phyloP scores from a whole-genome alignment of 1,284 basidiomycete genomes.

The Irpex sp. region DNA sequence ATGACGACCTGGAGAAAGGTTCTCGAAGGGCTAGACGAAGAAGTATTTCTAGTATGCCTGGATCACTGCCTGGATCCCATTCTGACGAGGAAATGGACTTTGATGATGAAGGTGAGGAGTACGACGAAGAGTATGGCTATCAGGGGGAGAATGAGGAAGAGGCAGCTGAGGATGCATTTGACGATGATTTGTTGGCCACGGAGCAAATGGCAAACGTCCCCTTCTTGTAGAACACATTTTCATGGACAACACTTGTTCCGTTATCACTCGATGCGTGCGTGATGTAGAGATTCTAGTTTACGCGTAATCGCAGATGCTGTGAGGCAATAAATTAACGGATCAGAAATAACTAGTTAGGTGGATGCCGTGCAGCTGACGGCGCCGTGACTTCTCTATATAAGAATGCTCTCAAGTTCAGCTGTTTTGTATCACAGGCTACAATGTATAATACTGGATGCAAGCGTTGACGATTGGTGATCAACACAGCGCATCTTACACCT shows the following conservation, averaged over 20 bases:
- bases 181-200: slow-evolving; percentile 77
- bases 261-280: too few species aligned
- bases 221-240: slow-evolving; percentile 47
- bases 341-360: too few species aligned
- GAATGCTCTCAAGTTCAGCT: too few species aligned
- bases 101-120: slow-evolving; percentile 41
- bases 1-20: slow-evolving; percentile 33
- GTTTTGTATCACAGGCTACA: too few species aligned
- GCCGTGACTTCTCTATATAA: too few species aligned
- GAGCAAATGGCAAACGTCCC: slow-evolving; percentile 86
- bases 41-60: slow-evolving; percentile 81
- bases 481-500: too few species aligned
- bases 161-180: slow-evolving; percentile 63
- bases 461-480: too few species aligned
- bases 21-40: slow-evolving; percentile 39
- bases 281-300: too few species aligned
- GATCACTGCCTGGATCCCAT: slow-evolving; percentile 50
- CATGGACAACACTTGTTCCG: neutral
- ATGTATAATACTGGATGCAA: too few species aligned
- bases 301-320: too few species aligned
- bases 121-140: slow-evolving; percentile 36
- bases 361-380: too few species aligned
- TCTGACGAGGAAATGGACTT: slow-evolving; percentile 44
- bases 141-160: slow-evolving; percentile 39
- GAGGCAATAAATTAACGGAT: too few species aligned